Percentiles rank a stretch among this genome's conserved stretches.
phyloP scores from a whole-genome alignment of 768 basidiomycete species.

The Lactifluus echinatus region DNA sequence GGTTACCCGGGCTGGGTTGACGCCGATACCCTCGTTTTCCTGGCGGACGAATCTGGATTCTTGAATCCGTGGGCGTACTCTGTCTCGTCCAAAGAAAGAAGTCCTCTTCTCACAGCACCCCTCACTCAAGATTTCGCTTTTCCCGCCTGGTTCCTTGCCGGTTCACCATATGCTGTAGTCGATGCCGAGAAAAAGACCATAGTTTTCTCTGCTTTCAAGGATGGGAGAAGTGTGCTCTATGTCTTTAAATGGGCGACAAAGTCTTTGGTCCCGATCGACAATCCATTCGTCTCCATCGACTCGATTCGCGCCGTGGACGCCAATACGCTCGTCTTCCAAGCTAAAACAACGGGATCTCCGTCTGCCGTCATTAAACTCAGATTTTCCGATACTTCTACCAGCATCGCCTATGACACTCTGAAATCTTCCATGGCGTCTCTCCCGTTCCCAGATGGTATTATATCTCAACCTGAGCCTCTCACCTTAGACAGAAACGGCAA shows the following conservation, averaged over 20 bases:
- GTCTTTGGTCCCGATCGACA: conserved; percentile 1
- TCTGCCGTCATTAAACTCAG: not conserved
- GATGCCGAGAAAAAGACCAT: not conserved
- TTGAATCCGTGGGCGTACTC: conserved; percentile 7
- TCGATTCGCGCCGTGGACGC: not conserved
- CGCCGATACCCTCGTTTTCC: not conserved
- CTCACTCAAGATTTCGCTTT: conserved; percentile 1
- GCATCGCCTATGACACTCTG: not conserved
- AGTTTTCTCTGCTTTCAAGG: not conserved
- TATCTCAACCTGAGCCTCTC: conserved; percentile 5
- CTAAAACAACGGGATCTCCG: not conserved
- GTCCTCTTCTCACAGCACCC: not conserved
- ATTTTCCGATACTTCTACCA: not conserved
- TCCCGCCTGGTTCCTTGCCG: not conserved
- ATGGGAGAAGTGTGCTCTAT: not conserved
- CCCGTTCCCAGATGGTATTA: conserved; percentile 8
- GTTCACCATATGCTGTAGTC: conserved; percentile 1
- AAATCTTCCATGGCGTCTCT: conserved; percentile 1
- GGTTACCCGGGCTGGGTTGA: conserved; percentile 4
- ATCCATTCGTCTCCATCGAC: not conserved
- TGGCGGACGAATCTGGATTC: conserved; percentile 9
- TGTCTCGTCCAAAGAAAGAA: not conserved
- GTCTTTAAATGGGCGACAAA: not conserved
- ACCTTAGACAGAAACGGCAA: not conserved
- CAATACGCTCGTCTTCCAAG: not conserved